Percentiles rank a stretch among this genome's conserved stretches.
Evolutionary conservation across 768 basidiomycete genomes (phyloP).

Genomic region (Postia placenta): DNA sequence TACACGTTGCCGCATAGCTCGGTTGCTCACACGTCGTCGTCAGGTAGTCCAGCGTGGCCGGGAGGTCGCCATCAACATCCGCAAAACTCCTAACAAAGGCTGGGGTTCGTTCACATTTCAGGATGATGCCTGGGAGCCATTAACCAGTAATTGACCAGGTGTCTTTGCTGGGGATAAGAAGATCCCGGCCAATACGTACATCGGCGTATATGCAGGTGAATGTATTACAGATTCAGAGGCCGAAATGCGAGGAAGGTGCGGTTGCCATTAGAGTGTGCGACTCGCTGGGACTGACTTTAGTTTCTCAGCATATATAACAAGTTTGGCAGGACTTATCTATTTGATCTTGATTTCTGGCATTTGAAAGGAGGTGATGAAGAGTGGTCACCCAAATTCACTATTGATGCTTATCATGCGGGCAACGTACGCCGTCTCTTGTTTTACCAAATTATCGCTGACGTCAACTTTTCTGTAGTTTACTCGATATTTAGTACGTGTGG

Average conservation of each 20-base stretch:
- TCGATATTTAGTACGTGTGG: slow-evolving; percentile 64
- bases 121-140: no score
- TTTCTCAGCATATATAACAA: slow-evolving; percentile 59
- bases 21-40: background rate
- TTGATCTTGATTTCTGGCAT: slow-evolving; percentile 76
- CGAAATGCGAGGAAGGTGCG: slow-evolving; percentile 63
- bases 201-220: slow-evolving; percentile 87
- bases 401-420: slow-evolving; percentile 86
- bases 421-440: slow-evolving; percentile 48
- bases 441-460: slow-evolving; percentile 1
- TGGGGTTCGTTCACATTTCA: slow-evolving; percentile 55
- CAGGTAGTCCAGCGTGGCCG: slow-evolving; percentile 85
- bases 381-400: slow-evolving; percentile 41
- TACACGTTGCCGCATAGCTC: background rate
- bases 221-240: slow-evolving; percentile 62
- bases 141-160: no score
- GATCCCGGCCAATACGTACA: slow-evolving; percentile 63
- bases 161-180: slow-evolving; percentile 61
- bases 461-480: slow-evolving; percentile 57
- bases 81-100: slow-evolving; percentile 71
- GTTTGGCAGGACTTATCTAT: slow-evolving; percentile 73
- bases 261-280: slow-evolving; percentile 7
- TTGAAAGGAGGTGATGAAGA: slow-evolving; percentile 35
- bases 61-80: slow-evolving; percentile 52
- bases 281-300: background rate